A percentile compares a stretch with the other conserved stretches of the same genome.
Evolutionary conservation across 495 filamentous ascomycete species (phyloP).

Genomic region (Pyrenula massariospora): DNA sequence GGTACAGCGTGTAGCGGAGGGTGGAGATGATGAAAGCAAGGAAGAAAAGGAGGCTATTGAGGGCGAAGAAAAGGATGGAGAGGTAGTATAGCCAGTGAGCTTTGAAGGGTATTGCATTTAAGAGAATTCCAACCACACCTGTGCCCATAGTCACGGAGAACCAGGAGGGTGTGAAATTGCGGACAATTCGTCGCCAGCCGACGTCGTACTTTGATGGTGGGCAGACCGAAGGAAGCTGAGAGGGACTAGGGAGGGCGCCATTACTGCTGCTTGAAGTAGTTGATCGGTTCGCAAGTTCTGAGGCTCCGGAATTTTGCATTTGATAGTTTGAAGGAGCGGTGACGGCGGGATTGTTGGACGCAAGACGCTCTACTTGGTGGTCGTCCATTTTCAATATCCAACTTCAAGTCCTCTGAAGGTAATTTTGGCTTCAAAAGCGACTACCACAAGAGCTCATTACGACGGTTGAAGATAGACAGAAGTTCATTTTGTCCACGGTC

Average conservation of each 20-base stretch:
- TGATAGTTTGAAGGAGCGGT: neutral
- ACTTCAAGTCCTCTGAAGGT: no score
- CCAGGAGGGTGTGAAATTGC: conserved; percentile 39
- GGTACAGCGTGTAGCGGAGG: conserved; percentile 34
- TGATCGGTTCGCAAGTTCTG: neutral
- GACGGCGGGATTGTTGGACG: neutral
- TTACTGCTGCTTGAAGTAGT: neutral
- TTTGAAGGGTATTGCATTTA: conserved; percentile 28
- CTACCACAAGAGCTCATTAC: no score
- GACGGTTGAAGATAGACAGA: no score
- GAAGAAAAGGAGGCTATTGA: conserved; percentile 30
- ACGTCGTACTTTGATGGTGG: conserved; percentile 15
- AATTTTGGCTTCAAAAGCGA: no score
- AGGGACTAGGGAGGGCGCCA: no score
- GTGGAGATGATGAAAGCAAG: conserved; percentile 22
- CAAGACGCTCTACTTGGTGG: neutral
- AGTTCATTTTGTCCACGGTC: no score
- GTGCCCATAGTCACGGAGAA: conserved; percentile 39
- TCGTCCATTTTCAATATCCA: no score
- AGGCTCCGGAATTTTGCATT: neutral
- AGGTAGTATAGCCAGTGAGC: conserved; percentile 23
- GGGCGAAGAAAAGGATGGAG: conserved; percentile 29
- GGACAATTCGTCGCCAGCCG: conserved; percentile 31
- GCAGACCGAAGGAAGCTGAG: neutral
- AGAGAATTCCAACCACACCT: conserved; percentile 32